These are phyloP conservation scores for Dipodascus geniculatus DNA, from an alignment of 805 yeast genomes.

Conservation along the genomic window DNA sequence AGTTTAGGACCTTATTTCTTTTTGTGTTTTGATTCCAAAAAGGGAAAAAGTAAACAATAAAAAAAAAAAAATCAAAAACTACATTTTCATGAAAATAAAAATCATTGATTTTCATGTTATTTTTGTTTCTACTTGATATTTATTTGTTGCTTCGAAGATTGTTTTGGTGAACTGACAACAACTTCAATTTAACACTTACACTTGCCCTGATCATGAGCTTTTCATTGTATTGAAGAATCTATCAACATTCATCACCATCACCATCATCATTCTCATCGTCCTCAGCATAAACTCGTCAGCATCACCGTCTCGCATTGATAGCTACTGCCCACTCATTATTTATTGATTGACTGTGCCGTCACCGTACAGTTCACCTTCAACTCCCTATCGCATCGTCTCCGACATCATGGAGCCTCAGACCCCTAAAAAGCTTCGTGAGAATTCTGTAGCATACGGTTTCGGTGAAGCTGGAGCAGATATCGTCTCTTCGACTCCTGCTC, in stretches of 20 bases:
- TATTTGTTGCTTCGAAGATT: background rate
- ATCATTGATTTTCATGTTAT: background rate
- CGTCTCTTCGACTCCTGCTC: constrained; percentile 14
- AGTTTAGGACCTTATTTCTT: background rate
- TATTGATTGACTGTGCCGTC: too few species aligned
- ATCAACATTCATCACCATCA: background rate
- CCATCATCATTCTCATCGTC: background rate
- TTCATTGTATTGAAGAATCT: background rate
- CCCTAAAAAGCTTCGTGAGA: constrained; percentile 1
- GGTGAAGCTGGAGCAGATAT: constrained; percentile 7
- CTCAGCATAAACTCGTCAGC: too few species aligned
- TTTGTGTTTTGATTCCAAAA: background rate
- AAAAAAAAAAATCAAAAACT: background rate
- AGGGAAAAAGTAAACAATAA: background rate
- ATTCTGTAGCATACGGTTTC: constrained; percentile 4
- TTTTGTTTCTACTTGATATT: too few species aligned
- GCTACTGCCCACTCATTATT: too few species aligned
- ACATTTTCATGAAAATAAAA: background rate
- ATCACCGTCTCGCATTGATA: background rate
- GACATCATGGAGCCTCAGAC: constrained; percentile 3
- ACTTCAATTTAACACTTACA: background rate
- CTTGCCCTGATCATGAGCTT: background rate
- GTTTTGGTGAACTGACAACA: background rate
- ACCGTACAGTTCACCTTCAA: too few species aligned
- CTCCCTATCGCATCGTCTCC: too few species aligned